These are phyloP conservation scores for Botrytis sinoallii DNA, from an alignment of 2,329 filamentous ascomycete species.

Conservation along the genomic window DNA sequence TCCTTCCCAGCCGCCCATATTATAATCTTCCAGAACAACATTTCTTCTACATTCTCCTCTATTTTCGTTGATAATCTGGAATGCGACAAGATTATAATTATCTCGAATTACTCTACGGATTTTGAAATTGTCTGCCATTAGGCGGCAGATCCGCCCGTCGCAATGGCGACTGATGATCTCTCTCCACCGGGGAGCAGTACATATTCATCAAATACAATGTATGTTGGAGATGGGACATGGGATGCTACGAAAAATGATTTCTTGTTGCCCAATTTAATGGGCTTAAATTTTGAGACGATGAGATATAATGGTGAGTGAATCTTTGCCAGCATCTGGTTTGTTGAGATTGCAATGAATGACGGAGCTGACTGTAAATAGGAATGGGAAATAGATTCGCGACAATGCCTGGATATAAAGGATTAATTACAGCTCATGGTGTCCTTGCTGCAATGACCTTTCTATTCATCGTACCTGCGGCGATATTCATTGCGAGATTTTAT, in stretches of 20 bases:
- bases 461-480: conserved; percentile 68
- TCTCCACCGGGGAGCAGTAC: conserved; percentile 64
- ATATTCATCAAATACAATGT: conserved; percentile 72
- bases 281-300: conserved; percentile 77
- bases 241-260: conserved; percentile 74
- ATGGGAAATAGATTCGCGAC: conserved; percentile 79
- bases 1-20: conserved; percentile 1
- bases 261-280: conserved; percentile 71
- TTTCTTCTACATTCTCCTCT: neutral
- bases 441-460: conserved; percentile 72
- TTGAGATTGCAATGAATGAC: conserved; percentile 21
- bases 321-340: conserved; percentile 23
- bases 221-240: conserved; percentile 81
- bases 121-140: conserved; percentile 16
- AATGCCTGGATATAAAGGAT: conserved; percentile 64
- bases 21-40: conserved; percentile 3
- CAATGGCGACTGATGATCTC: conserved; percentile 36
- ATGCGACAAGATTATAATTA: neutral
- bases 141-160: conserved; percentile 30
- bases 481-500: conserved; percentile 72
- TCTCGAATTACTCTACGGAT: neutral
- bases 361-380: conserved; percentile 41
- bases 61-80: neutral
- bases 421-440: conserved; percentile 70
- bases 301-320: conserved; percentile 67